Evolutionary conservation across 352 stramenopile species (phyloP).

Genomic region (Blastocystis sp.): DNA sequence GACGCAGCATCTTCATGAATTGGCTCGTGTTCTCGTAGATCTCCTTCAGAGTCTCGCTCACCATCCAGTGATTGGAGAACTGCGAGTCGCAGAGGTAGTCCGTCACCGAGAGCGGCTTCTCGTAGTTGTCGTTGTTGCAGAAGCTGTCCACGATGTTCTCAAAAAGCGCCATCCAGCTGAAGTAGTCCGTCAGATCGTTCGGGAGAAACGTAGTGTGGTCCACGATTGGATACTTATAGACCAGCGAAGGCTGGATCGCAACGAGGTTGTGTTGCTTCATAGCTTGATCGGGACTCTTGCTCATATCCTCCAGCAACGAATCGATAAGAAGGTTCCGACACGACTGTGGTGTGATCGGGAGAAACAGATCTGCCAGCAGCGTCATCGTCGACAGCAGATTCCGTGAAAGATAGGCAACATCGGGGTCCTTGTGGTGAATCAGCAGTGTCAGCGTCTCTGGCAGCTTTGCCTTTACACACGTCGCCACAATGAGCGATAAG

Average conservation of each 20-base stretch:
- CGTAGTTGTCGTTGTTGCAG: background rate
- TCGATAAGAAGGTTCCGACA: background rate
- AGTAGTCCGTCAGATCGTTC: background rate
- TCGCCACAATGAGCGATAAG: background rate
- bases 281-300: background rate
- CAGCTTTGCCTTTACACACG: background rate
- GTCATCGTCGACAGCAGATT: background rate
- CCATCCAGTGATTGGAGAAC: background rate
- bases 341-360: background rate
- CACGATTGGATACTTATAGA: constrained; percentile 40
- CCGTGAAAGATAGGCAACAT: background rate
- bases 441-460: background rate
- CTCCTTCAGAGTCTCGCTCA: background rate
- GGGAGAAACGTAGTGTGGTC: background rate
- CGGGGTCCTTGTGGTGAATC: background rate
- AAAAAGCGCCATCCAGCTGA: constrained; percentile 1
- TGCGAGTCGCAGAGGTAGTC: background rate
- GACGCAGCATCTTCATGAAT: background rate
- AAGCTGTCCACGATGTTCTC: constrained; percentile 7
- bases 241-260: background rate
- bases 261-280: background rate
- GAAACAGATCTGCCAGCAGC: background rate
- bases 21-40: background rate
- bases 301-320: background rate
- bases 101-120: background rate